Evolutionary conservation across 345 rosid genomes (phyloP), one percentile per base, ranked within the genome.

Genomic region (Turnera subulata): DNA sequence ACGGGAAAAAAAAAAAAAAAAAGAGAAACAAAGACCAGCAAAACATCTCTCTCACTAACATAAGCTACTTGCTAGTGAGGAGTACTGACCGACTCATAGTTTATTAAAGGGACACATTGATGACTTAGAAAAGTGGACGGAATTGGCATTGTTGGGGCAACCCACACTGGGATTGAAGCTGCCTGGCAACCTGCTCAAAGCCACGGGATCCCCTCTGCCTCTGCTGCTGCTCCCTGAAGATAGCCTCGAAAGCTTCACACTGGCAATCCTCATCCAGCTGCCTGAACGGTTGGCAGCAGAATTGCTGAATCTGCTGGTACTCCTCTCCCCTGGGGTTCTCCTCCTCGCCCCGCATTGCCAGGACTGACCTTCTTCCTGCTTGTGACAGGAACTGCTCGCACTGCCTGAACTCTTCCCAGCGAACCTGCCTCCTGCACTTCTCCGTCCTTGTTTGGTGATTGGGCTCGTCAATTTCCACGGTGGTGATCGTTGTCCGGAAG

Each of bases 361-460:
- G 19, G 19, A 55, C 13, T 7, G 29, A 18, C 14, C 21, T 20
- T 18, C 13, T 6, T 20, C 37, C 0, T 21, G 47, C 38, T 14
- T 22, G 35, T 8, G 46, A 11, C 19, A 55, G 1, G 6, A 6
- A 22, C 23, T 18, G 35, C 33, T 25, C n/a, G 33, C 59, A 40
- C 11, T 23, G 2, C 47, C 59, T n/a, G 19, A 40, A 40, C 5
- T 40, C 37, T 19, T 3, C 12, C 6, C 33, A 21, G 18, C 3
- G 59, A 14, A 55, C 17, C 59, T 55, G 20, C 46, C 22, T 26
- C 12, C 8, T 26, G 59, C 59, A 55, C 46, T 18, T 29, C 17
- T 51, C 19, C 6, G 55, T 0, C 16, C 11, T 16, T 15, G 6
- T 1, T 32, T 4, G 7, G 35, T 5, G 8, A 29, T 46, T 14